Evolutionary conservation across 2,329 filamentous ascomycete genomes (phyloP).

Genomic region (Monosporascus sp.): DNA sequence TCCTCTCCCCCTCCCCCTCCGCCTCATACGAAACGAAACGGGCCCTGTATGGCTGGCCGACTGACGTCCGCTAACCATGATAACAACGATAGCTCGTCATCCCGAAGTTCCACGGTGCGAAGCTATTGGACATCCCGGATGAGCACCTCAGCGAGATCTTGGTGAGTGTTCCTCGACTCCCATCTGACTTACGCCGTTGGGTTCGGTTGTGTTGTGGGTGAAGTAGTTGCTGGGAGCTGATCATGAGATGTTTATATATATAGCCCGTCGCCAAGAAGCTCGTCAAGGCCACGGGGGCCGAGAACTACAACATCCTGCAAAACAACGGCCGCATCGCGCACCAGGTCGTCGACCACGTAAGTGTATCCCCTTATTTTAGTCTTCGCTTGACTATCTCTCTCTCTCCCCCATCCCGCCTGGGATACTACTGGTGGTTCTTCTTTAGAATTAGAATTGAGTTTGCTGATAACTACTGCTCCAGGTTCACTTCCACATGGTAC

Average conservation of each 20-base stretch:
- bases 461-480: slow-evolving; percentile 27
- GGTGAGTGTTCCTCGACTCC: slow-evolving; percentile 12
- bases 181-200: too few species aligned
- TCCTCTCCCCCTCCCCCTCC: background rate
- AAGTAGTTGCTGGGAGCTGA: too few species aligned
- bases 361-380: slow-evolving; percentile 23
- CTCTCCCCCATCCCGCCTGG: slow-evolving; percentile 1
- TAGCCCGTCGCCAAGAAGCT: slow-evolving; percentile 83
- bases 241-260: background rate
- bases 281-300: slow-evolving; percentile 67
- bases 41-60: background rate
- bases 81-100: slow-evolving; percentile 70
- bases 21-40: background rate
- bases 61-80: background rate
- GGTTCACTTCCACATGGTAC: slow-evolving; percentile 92
- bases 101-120: slow-evolving; percentile 89
- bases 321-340: slow-evolving; percentile 93
- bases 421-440: background rate
- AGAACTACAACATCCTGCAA: slow-evolving; percentile 89
- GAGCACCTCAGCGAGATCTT: slow-evolving; percentile 79
- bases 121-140: slow-evolving; percentile 89
- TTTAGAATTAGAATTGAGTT: background rate
- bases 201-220: too few species aligned
- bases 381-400: background rate
- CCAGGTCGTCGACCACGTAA: slow-evolving; percentile 86